A percentile compares a stretch with the other conserved stretches of the same genome.
Evolutionary conservation across 208 protist species (phyloP).

Genomic region (Leishmania tarentolae): DNA sequence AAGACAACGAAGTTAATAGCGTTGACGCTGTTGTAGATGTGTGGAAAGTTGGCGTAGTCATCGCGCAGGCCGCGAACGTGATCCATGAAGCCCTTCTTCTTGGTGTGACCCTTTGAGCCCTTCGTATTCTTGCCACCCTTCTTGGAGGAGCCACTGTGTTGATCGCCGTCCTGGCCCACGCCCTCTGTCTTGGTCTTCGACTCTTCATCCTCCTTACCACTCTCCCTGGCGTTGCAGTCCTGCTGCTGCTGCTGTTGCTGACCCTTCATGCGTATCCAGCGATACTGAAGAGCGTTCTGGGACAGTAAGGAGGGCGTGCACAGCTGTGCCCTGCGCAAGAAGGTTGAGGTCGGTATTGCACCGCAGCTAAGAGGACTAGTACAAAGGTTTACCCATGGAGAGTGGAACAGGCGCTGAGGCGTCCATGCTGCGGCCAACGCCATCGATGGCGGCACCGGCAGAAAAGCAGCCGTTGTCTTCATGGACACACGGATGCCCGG

Average conservation of each 20-base stretch:
- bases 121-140: constrained; percentile 14
- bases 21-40: constrained; percentile 93
- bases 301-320: background rate
- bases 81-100: constrained; percentile 50
- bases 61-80: constrained; percentile 67
- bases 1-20: constrained; percentile 89
- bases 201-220: background rate
- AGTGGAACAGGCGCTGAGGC: background rate
- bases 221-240: background rate
- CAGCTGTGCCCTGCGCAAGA: constrained; percentile 9
- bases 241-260: constrained; percentile 6
- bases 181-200: background rate
- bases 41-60: constrained; percentile 77
- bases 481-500: background rate
- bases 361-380: background rate
- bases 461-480: background rate
- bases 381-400: background rate
- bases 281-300: constrained; percentile 5
- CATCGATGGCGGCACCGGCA: background rate
- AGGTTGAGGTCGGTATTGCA: background rate
- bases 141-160: background rate
- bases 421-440: background rate
- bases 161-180: background rate
- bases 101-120: constrained; percentile 25
- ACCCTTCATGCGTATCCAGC: constrained; percentile 28